Evolutionary conservation across 179 eudicot genomes (phyloP).

Genomic region (Silene coronaria): DNA sequence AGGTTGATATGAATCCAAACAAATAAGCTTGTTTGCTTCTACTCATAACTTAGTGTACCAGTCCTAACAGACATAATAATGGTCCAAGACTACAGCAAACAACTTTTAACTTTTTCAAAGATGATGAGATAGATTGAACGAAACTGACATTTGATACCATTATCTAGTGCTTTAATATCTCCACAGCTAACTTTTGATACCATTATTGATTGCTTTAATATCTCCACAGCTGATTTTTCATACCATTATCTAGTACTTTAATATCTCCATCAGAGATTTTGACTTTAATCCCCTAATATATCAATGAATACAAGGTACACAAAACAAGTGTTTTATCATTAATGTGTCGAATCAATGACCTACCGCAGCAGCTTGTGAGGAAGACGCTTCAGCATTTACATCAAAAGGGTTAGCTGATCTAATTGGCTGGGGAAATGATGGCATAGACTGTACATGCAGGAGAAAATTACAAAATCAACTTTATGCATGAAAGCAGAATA

Average conservation of each 20-base stretch:
- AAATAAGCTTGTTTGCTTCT: not conserved
- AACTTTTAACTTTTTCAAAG: not conserved
- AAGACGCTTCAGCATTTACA: conserved; percentile 43
- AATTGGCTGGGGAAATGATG: conserved; percentile 39
- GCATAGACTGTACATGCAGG: conserved; percentile 44
- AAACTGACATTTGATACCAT: not conserved
- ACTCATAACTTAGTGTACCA: not conserved
- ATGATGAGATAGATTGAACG: not conserved
- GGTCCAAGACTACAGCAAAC: not conserved
- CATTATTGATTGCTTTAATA: not conserved
- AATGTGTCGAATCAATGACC: conserved; percentile 17
- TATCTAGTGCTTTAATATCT: not conserved
- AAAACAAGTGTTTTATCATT: not conserved
- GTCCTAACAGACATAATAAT: not conserved
- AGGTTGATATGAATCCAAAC: not conserved
- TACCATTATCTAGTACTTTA: not conserved
- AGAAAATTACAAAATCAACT: conserved; percentile 1
- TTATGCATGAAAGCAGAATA: not conserved
- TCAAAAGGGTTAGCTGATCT: conserved; percentile 78
- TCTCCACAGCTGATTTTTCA: not conserved
- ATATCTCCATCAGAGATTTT: not conserved
- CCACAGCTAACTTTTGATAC: not conserved
- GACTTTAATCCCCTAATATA: not conserved
- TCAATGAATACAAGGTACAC: not conserved
- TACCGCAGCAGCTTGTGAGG: conserved; percentile 58